A percentile compares a stretch with the other conserved stretches of the same genome.
Conservation (phyloP, 2,329 filamentous ascomycete species). For the Zalaria sp. region DNA sequence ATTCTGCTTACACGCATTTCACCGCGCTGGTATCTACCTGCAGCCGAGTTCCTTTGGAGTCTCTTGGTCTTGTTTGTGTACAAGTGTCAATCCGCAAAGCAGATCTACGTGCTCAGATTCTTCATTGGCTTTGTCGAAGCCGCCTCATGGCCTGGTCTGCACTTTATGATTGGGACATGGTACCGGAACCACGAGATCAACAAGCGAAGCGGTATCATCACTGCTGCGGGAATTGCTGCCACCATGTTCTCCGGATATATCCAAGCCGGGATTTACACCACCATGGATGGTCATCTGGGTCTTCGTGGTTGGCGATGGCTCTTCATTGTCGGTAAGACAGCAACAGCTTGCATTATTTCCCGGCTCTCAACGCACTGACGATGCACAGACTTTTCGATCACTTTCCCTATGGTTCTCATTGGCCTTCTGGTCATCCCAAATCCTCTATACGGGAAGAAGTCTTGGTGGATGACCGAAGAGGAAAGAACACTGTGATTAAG, state of each 20-base stretch:
- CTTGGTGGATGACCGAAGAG: too few species aligned
- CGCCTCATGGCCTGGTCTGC: constrained; percentile 29
- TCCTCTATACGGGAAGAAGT: too few species aligned
- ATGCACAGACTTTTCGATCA: too few species aligned
- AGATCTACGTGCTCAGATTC: constrained; percentile 14
- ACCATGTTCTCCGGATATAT: constrained; percentile 48
- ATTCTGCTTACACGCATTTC: constrained; percentile 20
- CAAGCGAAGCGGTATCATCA: too few species aligned
- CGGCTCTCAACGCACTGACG: too few species aligned
- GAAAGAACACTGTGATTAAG: too few species aligned
- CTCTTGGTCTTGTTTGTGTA: constrained; percentile 24
- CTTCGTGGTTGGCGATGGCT: constrained; percentile 42
- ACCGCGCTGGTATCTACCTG: constrained; percentile 21
- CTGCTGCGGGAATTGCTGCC: too few species aligned
- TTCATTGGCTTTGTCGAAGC: constrained; percentile 16
- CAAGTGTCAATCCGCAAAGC: constrained; percentile 13
- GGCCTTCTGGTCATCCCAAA: too few species aligned
- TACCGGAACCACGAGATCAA: too few species aligned
- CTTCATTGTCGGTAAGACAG: constrained; percentile 1
- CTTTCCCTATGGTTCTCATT: too few species aligned
- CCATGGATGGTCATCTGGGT: constrained; percentile 32
- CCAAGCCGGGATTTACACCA: constrained; percentile 36
- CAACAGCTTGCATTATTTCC: too few species aligned
- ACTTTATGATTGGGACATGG: too few species aligned
- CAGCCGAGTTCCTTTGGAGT: constrained; percentile 26